These are phyloP conservation scores for Trichoderma sp. DNA, from an alignment of 2,329 filamentous ascomycete species.

Conservation along the genomic window DNA sequence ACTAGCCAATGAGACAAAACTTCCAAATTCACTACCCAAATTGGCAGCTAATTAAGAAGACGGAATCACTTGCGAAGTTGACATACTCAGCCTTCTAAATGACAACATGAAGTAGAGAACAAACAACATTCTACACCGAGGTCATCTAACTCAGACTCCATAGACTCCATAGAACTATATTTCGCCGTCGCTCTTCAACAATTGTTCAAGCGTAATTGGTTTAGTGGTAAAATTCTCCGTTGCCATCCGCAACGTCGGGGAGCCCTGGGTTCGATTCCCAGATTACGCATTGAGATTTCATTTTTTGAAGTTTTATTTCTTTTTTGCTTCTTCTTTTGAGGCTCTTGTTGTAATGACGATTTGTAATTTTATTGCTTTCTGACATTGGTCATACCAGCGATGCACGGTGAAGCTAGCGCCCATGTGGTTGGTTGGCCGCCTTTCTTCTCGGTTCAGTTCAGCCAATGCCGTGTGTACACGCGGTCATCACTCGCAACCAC, in stretches of 20 bases:
- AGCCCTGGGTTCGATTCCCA: constrained; percentile 25
- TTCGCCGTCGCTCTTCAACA: not conserved
- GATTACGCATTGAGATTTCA: constrained; percentile 14
- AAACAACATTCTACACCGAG: not conserved
- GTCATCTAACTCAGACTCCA: not conserved
- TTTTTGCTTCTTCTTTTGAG: not conserved
- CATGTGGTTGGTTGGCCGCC: not conserved
- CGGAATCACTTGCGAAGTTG: not conserved
- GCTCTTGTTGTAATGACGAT: not conserved
- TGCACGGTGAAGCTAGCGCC: not conserved
- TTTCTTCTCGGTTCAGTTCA: not conserved
- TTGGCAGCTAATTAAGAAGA: not conserved
- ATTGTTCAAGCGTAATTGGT: constrained; percentile 17
- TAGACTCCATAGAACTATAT: not conserved
- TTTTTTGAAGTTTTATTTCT: not conserved
- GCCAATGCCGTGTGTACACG: not conserved
- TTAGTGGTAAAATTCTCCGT: constrained; percentile 25
- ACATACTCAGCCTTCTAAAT: not conserved
- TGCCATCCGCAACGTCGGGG: constrained; percentile 24
- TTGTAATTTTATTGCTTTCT: not conserved
- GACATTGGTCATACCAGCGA: not conserved
- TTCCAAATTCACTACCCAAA: not conserved
- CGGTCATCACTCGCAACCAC: not conserved
- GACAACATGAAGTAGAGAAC: not conserved
- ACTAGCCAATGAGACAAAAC: not conserved